Base-by-base conservation (phyloP, 1,139 yeast species). In the Blastobotrys proliferans region DNA sequence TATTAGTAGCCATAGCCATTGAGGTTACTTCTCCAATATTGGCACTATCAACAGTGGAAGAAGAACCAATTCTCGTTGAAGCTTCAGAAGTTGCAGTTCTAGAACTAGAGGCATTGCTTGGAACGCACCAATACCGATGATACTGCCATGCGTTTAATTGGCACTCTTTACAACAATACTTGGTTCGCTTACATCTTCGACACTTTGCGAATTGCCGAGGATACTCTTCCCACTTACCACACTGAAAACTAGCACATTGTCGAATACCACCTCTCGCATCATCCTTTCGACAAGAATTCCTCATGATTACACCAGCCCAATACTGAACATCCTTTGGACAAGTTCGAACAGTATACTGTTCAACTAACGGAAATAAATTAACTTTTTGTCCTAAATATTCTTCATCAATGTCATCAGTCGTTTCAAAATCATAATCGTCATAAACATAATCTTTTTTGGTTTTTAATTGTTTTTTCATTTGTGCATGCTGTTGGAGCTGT, bases 251-350 rank as follows among this genome's bases (percentile, higher is more conserved):
- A 1, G 97, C 97, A 65, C 98, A 92, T 66, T 92, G 98, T 40
- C 97, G 75, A 27, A 92, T 84, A 2, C 97, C 97, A 21, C 95
- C 94, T 45, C 81, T 72, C 35, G 73, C 64, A 60, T 90, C 97
- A 62, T 90, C 94, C 58, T 92, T 80, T 46, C 97, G 76, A 62
- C 96, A 90, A 1, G 96, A 86, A 62, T 92, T 92, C 48, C 97
- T 74, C 92, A 92, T 92, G 38, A 90, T 87, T 13, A 90, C 95
- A 3, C 96, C 95, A 3, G 97, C 87, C 98, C 98, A 92, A 65
- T 90, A 88, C 55, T 84, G 83, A 72, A 88, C 79, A 55, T 88
- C 97, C 35, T 82, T 76, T 2, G 77, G 67, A 56, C 74, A 73
- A 19, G 78, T 70, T 50, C 79, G 77, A 43, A 84, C 81, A 0